Percentiles rank a stretch among this genome's conserved stretches.
Evolutionary conservation across 805 yeast genomes (phyloP).

Genomic region (Wickerhamiella nectarea): DNA sequence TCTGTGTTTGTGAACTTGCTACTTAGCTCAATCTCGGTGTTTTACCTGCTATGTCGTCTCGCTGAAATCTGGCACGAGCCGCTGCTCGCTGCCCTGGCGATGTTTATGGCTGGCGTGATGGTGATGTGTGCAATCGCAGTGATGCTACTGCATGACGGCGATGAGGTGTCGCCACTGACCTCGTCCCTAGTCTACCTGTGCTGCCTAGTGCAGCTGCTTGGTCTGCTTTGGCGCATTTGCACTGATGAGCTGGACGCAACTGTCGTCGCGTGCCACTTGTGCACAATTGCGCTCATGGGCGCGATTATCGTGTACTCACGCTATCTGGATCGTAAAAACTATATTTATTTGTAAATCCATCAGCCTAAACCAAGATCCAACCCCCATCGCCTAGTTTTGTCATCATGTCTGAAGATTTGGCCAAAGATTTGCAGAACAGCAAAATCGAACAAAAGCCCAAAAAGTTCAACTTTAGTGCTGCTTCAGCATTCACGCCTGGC

Average conservation of each 20-base stretch:
- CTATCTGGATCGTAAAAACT: neutral
- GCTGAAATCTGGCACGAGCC: neutral
- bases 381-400: neutral
- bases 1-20: neutral
- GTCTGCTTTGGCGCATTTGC: conserved; percentile 5
- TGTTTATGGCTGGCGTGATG: conserved; percentile 5
- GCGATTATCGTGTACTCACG: neutral
- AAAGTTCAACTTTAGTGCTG: conserved; percentile 19
- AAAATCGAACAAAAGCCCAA: conserved; percentile 16
- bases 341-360: neutral
- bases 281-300: neutral
- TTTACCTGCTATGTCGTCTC: conserved; percentile 1
- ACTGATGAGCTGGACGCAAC: neutral
- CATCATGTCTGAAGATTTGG: conserved; percentile 13
- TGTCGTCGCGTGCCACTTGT: neutral
- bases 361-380: neutral
- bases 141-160: neutral
- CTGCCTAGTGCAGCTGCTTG: conserved; percentile 1
- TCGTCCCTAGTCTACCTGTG: neutral
- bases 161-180: neutral
- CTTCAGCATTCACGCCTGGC: conserved; percentile 14
- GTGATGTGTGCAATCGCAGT: neutral
- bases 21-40: conserved; percentile 1
- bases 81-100: neutral
- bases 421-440: conserved; percentile 20